These are phyloP conservation scores for Ricinus communis DNA, from an alignment of 345 rosid species.

Conservation along the genomic window DNA sequence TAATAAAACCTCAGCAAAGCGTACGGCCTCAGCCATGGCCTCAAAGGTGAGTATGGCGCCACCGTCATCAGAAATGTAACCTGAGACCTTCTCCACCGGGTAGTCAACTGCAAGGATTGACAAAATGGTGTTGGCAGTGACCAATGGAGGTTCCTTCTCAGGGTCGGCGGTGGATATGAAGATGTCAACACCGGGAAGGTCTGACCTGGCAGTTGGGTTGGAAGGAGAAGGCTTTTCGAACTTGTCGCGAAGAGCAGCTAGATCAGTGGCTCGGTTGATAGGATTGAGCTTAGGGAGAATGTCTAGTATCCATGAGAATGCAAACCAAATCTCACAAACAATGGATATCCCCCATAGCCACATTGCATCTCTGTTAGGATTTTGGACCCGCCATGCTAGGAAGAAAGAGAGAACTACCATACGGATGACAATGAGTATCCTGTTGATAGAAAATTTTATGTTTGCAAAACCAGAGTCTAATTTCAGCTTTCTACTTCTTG, in stretches of 20 bases:
- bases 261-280: conserved; percentile 78
- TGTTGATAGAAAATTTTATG: conserved; percentile 13
- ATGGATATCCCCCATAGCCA: conserved; percentile 85
- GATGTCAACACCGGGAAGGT: conserved; percentile 78
- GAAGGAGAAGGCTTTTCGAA: conserved; percentile 70
- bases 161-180: conserved; percentile 93
- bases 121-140: conserved; percentile 79
- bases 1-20: conserved; percentile 59
- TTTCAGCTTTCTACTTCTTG: too few relatives aligned
- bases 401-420: conserved; percentile 52
- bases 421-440: conserved; percentile 61
- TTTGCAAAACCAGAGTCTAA: conserved; percentile 5
- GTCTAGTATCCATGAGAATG: conserved; percentile 87
- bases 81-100: conserved; percentile 73
- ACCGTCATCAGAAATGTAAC: conserved; percentile 88
- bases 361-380: conserved; percentile 82
- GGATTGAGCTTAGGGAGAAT: conserved; percentile 83
- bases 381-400: conserved; percentile 67
- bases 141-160: conserved; percentile 89
- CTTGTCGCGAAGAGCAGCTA: conserved; percentile 70
- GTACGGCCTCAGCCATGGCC: conserved; percentile 96
- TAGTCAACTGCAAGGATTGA: conserved; percentile 78
- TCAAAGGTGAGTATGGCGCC: conserved; percentile 88
- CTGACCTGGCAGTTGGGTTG: conserved; percentile 85
- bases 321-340: conserved; percentile 91